Evolutionary conservation across 2,329 filamentous ascomycete genomes (phyloP).

Genomic region (Colletotrichum tropicicola): DNA sequence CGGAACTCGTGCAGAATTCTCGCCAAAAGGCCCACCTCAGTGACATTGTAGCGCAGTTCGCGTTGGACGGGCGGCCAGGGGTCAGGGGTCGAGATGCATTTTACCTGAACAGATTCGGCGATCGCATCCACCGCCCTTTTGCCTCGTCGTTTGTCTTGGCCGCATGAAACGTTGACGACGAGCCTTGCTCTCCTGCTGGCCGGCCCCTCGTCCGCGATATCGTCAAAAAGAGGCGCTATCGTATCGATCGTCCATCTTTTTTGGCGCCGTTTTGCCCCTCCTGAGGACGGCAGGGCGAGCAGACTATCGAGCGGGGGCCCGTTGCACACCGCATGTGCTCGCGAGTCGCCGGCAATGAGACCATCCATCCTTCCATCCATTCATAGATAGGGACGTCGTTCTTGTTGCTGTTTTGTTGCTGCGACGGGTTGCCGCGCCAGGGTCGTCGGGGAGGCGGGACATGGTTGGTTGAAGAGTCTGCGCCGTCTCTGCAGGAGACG

Average conservation of each 20-base stretch:
- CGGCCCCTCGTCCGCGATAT: conserved; percentile 6
- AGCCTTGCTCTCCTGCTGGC: not conserved
- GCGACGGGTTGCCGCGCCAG: not conserved
- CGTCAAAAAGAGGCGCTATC: not conserved
- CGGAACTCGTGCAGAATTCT: conserved; percentile 23
- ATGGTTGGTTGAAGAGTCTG: not conserved
- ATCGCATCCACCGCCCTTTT: conserved; percentile 27
- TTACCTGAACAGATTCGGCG: conserved; percentile 12
- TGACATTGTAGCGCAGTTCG: conserved; percentile 28
- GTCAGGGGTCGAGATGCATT: not conserved
- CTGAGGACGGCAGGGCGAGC: not conserved
- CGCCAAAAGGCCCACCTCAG: not conserved
- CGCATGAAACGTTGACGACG: conserved; percentile 28
- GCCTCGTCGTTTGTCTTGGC: conserved; percentile 13
- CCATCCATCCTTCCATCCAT: not conserved
- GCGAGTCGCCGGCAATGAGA: not conserved
- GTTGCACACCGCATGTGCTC: not conserved
- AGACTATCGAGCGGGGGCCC: not conserved
- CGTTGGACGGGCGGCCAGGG: not conserved
- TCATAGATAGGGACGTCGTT: too few species aligned
- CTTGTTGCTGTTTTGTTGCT: not conserved
- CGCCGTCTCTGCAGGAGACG: not conserved
- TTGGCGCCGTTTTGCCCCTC: not conserved
- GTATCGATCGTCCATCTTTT: not conserved
- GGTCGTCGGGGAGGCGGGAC: not conserved